These are phyloP conservation scores for Colletotrichum salicis DNA, from an alignment of 2,329 filamentous ascomycete genomes.

Conservation along the genomic window DNA sequence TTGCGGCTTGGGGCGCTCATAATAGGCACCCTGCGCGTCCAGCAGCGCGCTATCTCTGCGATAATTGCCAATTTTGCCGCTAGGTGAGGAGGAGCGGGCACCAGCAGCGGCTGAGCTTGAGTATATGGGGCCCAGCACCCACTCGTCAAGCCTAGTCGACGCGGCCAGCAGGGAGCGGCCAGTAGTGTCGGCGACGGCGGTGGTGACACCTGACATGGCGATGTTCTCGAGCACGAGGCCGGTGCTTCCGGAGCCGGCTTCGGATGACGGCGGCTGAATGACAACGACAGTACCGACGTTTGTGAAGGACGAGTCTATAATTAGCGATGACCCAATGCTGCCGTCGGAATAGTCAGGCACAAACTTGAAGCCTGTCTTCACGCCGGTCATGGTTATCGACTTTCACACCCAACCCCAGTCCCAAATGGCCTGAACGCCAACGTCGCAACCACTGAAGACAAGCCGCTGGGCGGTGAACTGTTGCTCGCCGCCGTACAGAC, in stretches of 20 bases:
- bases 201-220: conserved; percentile 51
- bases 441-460: no score
- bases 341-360: not conserved
- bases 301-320: conserved; percentile 36
- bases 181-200: conserved; percentile 31
- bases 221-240: conserved; percentile 65
- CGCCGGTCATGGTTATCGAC: conserved; percentile 17
- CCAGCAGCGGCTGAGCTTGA: conserved; percentile 9
- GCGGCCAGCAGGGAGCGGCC: conserved; percentile 25
- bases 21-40: no score
- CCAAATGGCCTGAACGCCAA: conserved; percentile 9
- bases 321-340: conserved; percentile 28
- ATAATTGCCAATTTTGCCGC: no score
- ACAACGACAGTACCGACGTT: conserved; percentile 33
- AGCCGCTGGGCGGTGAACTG: no score
- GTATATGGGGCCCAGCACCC: conserved; percentile 37
- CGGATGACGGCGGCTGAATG: not conserved
- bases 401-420: conserved; percentile 37
- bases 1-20: no score
- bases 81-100: not conserved
- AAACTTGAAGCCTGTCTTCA: conserved; percentile 16
- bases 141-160: conserved; percentile 29
- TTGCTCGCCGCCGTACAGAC: no score
- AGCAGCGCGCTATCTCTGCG: no score
- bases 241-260: conserved; percentile 23